A percentile compares a stretch with the other conserved stretches of the same genome.
Evolutionary conservation across 768 basidiomycete species (phyloP).

Genomic region (Clathrus columnatus): DNA sequence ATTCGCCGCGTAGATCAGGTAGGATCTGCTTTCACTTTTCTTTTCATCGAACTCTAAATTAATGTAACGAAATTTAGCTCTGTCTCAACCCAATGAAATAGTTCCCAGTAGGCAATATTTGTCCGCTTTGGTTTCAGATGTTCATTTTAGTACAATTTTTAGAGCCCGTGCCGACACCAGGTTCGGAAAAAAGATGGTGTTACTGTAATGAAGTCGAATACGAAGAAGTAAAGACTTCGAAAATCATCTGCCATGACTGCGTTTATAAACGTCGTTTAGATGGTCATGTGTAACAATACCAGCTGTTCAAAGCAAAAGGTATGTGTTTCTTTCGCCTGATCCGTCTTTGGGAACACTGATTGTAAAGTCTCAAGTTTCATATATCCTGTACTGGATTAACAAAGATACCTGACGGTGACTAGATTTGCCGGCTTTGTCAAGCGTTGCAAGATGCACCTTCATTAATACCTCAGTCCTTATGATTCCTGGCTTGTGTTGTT

Average conservation of each 20-base stretch:
- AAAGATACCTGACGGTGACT: neutral
- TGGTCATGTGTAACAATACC: conserved; percentile 1
- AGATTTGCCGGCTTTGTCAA: neutral
- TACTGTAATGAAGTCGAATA: neutral
- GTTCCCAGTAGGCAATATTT: no score
- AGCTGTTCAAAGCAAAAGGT: conserved; percentile 1
- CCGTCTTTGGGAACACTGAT: neutral
- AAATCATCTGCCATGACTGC: neutral
- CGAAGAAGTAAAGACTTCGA: neutral
- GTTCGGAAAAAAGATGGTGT: neutral
- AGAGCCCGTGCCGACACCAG: neutral
- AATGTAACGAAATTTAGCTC: no score
- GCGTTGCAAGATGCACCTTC: neutral
- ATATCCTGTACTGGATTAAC: conserved; percentile 2
- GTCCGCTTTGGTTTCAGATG: no score
- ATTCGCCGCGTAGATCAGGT: no score
- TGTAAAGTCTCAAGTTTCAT: neutral
- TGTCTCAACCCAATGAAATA: no score
- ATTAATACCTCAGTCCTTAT: neutral
- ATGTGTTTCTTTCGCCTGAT: neutral
- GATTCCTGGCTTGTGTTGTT: no score
- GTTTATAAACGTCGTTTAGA: neutral
- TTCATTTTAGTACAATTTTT: no score
- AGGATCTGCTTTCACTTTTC: no score
- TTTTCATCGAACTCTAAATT: no score